A percentile compares a stretch with the other conserved stretches of the same genome.
Conservation (phyloP, 2,329 filamentous ascomycete genomes). For the Mollisiaceae sp. region DNA sequence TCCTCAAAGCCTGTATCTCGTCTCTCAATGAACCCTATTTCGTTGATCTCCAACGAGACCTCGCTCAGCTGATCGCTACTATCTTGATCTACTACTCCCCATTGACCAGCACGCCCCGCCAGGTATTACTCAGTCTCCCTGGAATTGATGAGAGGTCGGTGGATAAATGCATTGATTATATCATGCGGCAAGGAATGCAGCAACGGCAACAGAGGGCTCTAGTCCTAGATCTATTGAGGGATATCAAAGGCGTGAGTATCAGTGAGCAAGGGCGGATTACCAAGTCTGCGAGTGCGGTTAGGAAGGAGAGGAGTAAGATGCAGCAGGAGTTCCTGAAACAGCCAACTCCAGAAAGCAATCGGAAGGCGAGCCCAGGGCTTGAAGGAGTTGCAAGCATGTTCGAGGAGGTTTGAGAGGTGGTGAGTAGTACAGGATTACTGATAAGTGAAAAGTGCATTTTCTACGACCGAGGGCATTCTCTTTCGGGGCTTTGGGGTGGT, state of each 20-base stretch:
- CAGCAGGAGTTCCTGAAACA: slow-evolving; percentile 69
- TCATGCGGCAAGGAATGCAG: slow-evolving; percentile 62
- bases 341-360: slow-evolving; percentile 28
- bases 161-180: slow-evolving; percentile 63
- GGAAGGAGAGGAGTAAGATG: slow-evolving; percentile 60
- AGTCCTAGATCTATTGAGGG: slow-evolving; percentile 83
- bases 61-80: slow-evolving; percentile 84
- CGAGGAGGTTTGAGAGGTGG: slow-evolving; percentile 23
- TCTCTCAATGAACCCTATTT: slow-evolving; percentile 96
- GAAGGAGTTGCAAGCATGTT: slow-evolving; percentile 43
- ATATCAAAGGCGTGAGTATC: slow-evolving; percentile 88
- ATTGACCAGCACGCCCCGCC: slow-evolving; percentile 70
- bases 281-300: slow-evolving; percentile 55
- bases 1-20: slow-evolving; percentile 87
- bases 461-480: not conserved
- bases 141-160: slow-evolving; percentile 74
- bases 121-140: slow-evolving; percentile 80
- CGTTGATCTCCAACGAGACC: slow-evolving; percentile 91
- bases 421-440: not conserved
- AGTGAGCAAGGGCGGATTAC: slow-evolving; percentile 88
- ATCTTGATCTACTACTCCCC: slow-evolving; percentile 80
- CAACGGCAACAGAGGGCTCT: slow-evolving; percentile 80
- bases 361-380: slow-evolving; percentile 35
- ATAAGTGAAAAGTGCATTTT: not conserved
- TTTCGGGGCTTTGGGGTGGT: not conserved